phyloP scores from a whole-genome alignment of 1,139 yeast species.

The Sugiyamaella neomexicana region DNA sequence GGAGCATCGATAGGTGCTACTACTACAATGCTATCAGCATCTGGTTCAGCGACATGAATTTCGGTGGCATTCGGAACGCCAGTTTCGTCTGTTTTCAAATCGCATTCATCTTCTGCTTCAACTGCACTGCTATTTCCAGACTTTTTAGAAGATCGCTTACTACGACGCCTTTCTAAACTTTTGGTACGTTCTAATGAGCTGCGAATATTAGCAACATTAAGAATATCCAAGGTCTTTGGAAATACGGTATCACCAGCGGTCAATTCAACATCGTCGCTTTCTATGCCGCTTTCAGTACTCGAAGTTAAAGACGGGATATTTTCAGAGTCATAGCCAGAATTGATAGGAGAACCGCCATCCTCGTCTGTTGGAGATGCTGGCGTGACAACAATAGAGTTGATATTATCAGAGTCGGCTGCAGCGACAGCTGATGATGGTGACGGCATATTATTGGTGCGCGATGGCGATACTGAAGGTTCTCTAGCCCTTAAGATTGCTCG shows the following conservation, averaged over 20 bases:
- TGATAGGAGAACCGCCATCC: conserved; percentile 9
- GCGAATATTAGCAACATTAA: conserved; percentile 40
- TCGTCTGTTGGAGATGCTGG: conserved; percentile 18
- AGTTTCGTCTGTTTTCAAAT: conserved; percentile 28
- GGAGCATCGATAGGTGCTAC: conserved; percentile 22
- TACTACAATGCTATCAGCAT: conserved; percentile 9
- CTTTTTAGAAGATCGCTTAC: conserved; percentile 31
- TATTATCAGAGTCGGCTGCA: background rate
- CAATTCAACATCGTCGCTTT: conserved; percentile 30
- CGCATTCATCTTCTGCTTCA: conserved; percentile 19
- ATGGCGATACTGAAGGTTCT: background rate
- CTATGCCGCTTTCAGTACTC: conserved; percentile 25
- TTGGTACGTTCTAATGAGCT: conserved; percentile 41
- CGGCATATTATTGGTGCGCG: too few relatives aligned
- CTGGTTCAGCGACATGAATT: conserved; percentile 32
- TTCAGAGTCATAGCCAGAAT: conserved; percentile 14
- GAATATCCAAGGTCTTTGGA: conserved; percentile 40
- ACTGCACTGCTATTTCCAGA: conserved; percentile 16
- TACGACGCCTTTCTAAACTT: conserved; percentile 40
- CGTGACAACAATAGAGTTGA: conserved; percentile 4
- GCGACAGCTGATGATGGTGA: too few relatives aligned
- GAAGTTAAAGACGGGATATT: conserved; percentile 31
- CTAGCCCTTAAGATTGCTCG: conserved; percentile 4
- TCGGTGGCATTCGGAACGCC: conserved; percentile 38
- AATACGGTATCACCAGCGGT: conserved; percentile 41